Evolutionary conservation across 352 stramenopile genomes (phyloP).

Genomic region (Phytophthora pini): DNA sequence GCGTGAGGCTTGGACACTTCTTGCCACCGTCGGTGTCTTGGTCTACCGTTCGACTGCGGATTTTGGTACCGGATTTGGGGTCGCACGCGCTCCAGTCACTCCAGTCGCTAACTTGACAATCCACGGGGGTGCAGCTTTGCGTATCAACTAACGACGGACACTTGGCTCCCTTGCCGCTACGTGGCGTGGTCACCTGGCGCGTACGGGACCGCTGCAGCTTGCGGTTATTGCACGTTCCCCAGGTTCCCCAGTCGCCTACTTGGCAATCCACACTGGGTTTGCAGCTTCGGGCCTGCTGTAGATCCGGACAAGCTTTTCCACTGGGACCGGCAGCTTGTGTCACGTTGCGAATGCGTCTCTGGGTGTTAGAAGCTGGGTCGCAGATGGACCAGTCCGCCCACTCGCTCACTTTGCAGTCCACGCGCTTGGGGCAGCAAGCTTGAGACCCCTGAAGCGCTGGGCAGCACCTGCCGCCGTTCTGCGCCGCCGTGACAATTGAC

Average conservation of each 20-base stretch:
- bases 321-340: constrained; percentile 39
- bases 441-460: constrained; percentile 40
- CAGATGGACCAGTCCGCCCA: constrained; percentile 59
- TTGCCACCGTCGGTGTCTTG: constrained; percentile 44
- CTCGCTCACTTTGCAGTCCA: constrained; percentile 58
- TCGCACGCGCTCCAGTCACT: constrained; percentile 52
- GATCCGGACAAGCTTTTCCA: constrained; percentile 44
- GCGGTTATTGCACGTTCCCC: constrained; percentile 37
- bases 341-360: constrained; percentile 51
- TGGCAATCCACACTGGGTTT: constrained; percentile 59
- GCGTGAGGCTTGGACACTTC: constrained; percentile 41
- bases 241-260: constrained; percentile 60
- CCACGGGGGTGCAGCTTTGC: constrained; percentile 43
- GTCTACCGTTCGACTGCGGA: constrained; percentile 39
- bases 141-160: constrained; percentile 51
- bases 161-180: constrained; percentile 34
- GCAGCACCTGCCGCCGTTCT: constrained; percentile 48
- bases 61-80: constrained; percentile 12
- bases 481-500: constrained; percentile 24
- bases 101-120: constrained; percentile 61
- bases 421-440: constrained; percentile 41
- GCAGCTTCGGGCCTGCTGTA: constrained; percentile 47
- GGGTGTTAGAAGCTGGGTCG: constrained; percentile 54
- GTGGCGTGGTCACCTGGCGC: constrained; percentile 42
- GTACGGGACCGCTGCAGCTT: constrained; percentile 48